Percentiles rank a stretch among this genome's conserved stretches.
Evolutionary conservation across 2,329 filamentous ascomycete species (phyloP).

Genomic region (Aspergillus quadrilineatus): DNA sequence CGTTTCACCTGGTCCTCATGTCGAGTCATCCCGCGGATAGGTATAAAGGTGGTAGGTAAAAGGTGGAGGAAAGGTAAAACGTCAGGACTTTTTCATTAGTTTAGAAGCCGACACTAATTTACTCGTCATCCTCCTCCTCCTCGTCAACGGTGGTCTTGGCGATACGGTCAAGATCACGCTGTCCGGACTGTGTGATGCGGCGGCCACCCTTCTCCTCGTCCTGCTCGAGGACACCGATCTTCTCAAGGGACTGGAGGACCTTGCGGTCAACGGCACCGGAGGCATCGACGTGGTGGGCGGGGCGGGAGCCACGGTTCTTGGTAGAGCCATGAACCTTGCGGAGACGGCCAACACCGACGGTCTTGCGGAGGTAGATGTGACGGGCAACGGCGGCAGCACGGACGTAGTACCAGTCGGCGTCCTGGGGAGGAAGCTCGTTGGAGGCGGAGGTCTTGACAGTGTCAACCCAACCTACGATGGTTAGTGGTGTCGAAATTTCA

Average conservation of each 20-base stretch:
- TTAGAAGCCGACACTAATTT: constrained; percentile 35
- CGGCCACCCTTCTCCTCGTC: constrained; percentile 99
- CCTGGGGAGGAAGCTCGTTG: constrained; percentile 97
- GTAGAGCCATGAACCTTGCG: constrained; percentile 93
- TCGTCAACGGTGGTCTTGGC: constrained; percentile 67
- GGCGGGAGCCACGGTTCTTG: constrained; percentile 94
- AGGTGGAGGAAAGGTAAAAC: constrained; percentile 15
- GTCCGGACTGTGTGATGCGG: constrained; percentile 95
- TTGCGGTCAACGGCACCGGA: constrained; percentile 96
- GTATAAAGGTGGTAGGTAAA: constrained; percentile 1
- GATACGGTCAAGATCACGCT: constrained; percentile 98
- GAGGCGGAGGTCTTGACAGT: constrained; percentile 97
- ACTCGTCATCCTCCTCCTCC: constrained; percentile 47
- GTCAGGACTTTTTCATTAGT: constrained; percentile 30
- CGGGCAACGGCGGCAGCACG: constrained; percentile 93
- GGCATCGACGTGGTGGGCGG: constrained; percentile 93
- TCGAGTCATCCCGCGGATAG: background rate
- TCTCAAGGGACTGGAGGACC: constrained; percentile 95
- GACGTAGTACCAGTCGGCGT: constrained; percentile 93
- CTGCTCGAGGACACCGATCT: constrained; percentile 96
- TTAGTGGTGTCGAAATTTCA: background rate
- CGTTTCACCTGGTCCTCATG: background rate
- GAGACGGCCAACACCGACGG: constrained; percentile 95
- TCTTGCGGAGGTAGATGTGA: constrained; percentile 99
- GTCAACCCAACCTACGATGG: constrained; percentile 82